These are phyloP conservation scores for Trichoderma arundinaceum DNA, from an alignment of 2,329 filamentous ascomycete species.

Conservation along the genomic window DNA sequence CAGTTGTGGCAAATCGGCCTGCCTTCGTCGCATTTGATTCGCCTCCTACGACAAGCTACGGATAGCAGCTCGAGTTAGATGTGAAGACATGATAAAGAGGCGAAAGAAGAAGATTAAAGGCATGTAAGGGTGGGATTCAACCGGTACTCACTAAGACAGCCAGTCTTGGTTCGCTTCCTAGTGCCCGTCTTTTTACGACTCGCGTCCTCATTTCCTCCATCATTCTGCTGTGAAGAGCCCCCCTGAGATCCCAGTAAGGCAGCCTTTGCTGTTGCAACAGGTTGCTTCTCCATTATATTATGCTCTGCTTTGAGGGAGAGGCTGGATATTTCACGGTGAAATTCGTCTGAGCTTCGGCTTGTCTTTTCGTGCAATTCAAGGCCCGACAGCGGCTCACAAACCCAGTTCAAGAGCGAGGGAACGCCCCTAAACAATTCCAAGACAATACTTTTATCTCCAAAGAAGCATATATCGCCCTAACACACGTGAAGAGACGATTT, in stretches of 20 bases:
- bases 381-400: not conserved
- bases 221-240: slow-evolving; percentile 43
- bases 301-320: not conserved
- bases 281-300: slow-evolving; percentile 30
- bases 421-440: slow-evolving; percentile 1
- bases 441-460: not conserved
- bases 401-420: slow-evolving; percentile 4
- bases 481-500: not conserved
- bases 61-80: slow-evolving; percentile 33
- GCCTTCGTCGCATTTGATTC: slow-evolving; percentile 97
- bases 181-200: slow-evolving; percentile 54
- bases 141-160: slow-evolving; percentile 76
- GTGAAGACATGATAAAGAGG: not conserved
- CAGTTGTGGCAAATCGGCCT: slow-evolving; percentile 83
- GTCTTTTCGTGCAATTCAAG: not conserved
- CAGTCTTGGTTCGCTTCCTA: slow-evolving; percentile 85
- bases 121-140: slow-evolving; percentile 4
- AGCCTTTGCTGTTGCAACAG: slow-evolving; percentile 20
- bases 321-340: not conserved
- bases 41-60: slow-evolving; percentile 84
- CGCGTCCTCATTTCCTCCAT: slow-evolving; percentile 49
- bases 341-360: not conserved
- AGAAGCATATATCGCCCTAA: slow-evolving; percentile 12
- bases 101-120: not conserved
- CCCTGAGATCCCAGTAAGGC: slow-evolving; percentile 35